Base-by-base conservation (phyloP, 2,329 filamentous ascomycete species). In the Emericellopsis atlantica region DNA sequence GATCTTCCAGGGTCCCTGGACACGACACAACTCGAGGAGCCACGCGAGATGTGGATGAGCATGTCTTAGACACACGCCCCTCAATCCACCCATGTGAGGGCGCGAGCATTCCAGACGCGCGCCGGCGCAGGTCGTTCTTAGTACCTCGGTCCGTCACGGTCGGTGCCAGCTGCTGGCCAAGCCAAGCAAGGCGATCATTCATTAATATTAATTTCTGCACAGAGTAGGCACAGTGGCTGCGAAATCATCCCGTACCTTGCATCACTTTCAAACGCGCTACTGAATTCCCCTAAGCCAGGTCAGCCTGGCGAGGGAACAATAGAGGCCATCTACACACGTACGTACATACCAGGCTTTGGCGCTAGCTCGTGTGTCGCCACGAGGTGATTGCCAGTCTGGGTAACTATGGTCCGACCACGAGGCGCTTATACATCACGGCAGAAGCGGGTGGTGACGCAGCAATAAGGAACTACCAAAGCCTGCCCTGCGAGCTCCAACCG, bases 41-140 rank as follows among this genome's bases (percentile, higher is more conserved):
- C 42, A 44, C 42, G 42, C 42, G 42, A 44, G 42, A 40, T 41
- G 39, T 37, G 34, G 42, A 32, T 26, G 37, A 29, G 29, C 21
- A 32, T 32, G 11, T 43, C 3, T 10, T 38, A 40, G 15, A 14
- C 10, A 16, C 37, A 36, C 29, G 36, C 41, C 34, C 7, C 18
- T 21, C 18, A 21, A 21, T 21, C 18, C 18, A 21, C 18, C 3
- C 5, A 21, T 21, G n/a, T n/a, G n/a, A n/a, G n/a, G n/a, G n/a
- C n/a, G n/a, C n/a, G 18, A 21, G 5, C 18, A 21, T 21, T 21
- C 18, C 18, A 21, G 18, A 21, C 18, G 18, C 18, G 18, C 18
- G 18, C 18, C 18, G 26, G 8, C 26, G 26, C 26, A 9, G 12
- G 26, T 9, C 24, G 6, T 26, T 26, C 24, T 10, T 6, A 6